Base-by-base conservation (phyloP, 148 eudicot genomes). In the Spergularia bocconei region DNA sequence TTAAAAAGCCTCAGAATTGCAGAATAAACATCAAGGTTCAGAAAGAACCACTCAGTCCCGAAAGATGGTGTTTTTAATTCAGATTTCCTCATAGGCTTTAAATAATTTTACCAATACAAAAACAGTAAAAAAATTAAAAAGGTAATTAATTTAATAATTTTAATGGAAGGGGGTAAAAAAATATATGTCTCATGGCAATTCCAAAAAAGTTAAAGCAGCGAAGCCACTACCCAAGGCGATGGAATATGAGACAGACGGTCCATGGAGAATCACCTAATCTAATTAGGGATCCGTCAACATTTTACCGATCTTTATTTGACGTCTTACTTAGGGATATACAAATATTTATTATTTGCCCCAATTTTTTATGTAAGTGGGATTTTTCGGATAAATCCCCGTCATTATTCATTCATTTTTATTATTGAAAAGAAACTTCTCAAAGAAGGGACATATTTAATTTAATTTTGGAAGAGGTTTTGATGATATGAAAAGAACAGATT, bases 201-300 rank as follows among this genome's bases (percentile, higher is more conserved):
- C 86, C 82, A 63, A 84, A 72, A 19, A 72, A 80, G 64, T 84
- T 55, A 81, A 23, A 14, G 84, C 80, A 69, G 78, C 87, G 55
- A 84, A 76, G 82, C 87, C 82, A 82, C 84, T 84, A 73, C 80
- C 58, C 80, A 81, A 84, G 82, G 84, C 64, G n/a, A 81, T 84
- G 84, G 82, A 79, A 81, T 84, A 81, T 84, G 87, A 81, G 75
- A 72, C 84, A 77, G 72, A 41, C 13, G 20, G 19, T 51, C 12
- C 9, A 82, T 6, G 72, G 81, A 78, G 41, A 70, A 52, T 14
- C 56, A 25, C 14, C 6, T 16, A 41, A 66, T 10, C 6, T 12
- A 62, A 62, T 62, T n/a, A 56, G 21, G 50, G 61, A 33, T 23
- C 36, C 78, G 29, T 38, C 84, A 13, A 84, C 86, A 57, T 77